Conservation (phyloP, 768 basidiomycete genomes). For the Mycena pura region DNA sequence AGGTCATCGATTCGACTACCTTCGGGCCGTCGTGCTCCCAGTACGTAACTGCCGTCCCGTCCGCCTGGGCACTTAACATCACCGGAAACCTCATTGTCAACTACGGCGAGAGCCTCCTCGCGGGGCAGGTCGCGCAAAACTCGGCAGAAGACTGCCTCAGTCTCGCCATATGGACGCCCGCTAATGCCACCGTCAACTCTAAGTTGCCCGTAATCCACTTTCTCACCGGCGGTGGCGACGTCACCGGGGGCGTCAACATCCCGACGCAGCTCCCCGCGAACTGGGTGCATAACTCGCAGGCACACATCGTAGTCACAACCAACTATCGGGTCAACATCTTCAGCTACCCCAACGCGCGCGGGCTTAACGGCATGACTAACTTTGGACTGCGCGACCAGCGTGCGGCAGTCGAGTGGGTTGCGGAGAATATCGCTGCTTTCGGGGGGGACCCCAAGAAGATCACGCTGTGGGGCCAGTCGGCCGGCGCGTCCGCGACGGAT, state of each 20-base stretch:
- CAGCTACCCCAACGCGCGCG: slow-evolving; percentile 18
- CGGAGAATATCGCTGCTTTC: slow-evolving; percentile 29
- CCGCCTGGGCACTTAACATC: slow-evolving; percentile 14
- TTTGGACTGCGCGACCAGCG: slow-evolving; percentile 38
- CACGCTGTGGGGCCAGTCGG: slow-evolving; percentile 31
- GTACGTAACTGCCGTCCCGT: slow-evolving; percentile 11
- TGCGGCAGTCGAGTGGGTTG: slow-evolving; percentile 35
- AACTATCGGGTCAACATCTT: slow-evolving; percentile 24
- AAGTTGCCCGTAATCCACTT: slow-evolving; percentile 25
- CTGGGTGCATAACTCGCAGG: slow-evolving; percentile 22
- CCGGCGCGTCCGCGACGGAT: slow-evolving; percentile 7
- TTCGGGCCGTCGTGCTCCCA: slow-evolving; percentile 20
- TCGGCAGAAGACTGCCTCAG: slow-evolving; percentile 23
- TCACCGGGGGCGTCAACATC: slow-evolving; percentile 18
- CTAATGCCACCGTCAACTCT: slow-evolving; percentile 3
- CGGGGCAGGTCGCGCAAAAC: slow-evolving; percentile 3
- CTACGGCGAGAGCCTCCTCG: slow-evolving; percentile 12
- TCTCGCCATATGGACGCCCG: slow-evolving; percentile 23
- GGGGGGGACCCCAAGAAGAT: slow-evolving; percentile 38
- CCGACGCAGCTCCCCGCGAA: slow-evolving; percentile 19
- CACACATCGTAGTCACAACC: slow-evolving; percentile 20
- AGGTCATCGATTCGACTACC: neutral
- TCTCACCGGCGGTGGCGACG: slow-evolving; percentile 18
- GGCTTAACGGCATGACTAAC: slow-evolving; percentile 31
- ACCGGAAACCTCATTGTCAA: slow-evolving; percentile 20